Evolutionary conservation across 371 early-diverging fungal genomes (phyloP), one percentile per base, ranked within the genome.

Genomic region (Astathelohania contejeani): DNA sequence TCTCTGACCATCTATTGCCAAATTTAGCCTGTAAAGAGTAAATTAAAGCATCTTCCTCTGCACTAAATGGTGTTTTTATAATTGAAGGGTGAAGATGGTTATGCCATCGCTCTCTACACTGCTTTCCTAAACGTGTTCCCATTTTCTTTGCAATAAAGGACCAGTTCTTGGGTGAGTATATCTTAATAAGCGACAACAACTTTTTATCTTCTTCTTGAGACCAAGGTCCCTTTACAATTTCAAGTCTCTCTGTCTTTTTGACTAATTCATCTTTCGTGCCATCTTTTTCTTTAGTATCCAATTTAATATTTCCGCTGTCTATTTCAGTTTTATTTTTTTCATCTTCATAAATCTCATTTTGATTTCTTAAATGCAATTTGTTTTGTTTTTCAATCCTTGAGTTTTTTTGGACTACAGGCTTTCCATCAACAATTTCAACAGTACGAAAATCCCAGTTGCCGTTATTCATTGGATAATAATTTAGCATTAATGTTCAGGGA

Each of bases 61-160:
- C 25, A 32, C 62, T 63, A 51, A 76, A 74, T 27, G 76, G 73
- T 6, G 47, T 60, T 46, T 76, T 76, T n/a, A 53, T 68, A 42
- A 76, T 70, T 9, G 50, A 45, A 23, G 76, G 76, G 49, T 70
- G 60, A 22, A 76, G 48, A 54, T 76, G 76, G 50, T 73, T 74
- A 47, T 76, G 72, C 76, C 76, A 76, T 38, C 76, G 58, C 48
- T 76, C 76, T 48, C 76, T 56, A 55, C 76, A 76, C 58, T 76
- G 76, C 51, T 76, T 76, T 1, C 76, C 76, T 28, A 57, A 35
- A 9, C 74, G n/a, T 16, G 66, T 66, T 10, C 65, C 65, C 28
- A 72, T 37, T 46, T 53, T 63, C 27, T 65, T 68, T 27, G 68
- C 68, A 47, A 76, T 69, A 26, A 61, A 59, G 14, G 74, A 63